Conservation (phyloP, 345 rosid genomes). For the Populus alba region DNA sequence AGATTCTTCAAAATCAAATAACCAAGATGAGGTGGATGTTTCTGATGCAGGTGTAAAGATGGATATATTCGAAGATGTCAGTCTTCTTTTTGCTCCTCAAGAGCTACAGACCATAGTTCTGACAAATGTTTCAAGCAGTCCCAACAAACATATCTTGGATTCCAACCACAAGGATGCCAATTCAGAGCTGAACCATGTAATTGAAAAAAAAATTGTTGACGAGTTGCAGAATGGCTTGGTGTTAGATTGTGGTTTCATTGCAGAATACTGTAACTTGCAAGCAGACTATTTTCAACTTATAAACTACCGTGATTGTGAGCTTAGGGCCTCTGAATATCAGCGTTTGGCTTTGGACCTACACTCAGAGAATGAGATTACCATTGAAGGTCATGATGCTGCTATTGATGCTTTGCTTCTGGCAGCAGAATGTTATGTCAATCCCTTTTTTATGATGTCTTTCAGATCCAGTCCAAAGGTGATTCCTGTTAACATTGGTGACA, state of each 20-base stretch:
- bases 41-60: conserved; percentile 44
- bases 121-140: conserved; percentile 33
- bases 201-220: conserved; percentile 28
- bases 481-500: conserved; percentile 17
- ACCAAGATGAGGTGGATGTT: conserved; percentile 45
- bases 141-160: conserved; percentile 27
- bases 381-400: conserved; percentile 77
- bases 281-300: conserved; percentile 60
- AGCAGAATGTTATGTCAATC: conserved; percentile 85
- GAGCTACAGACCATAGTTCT: conserved; percentile 51
- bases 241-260: conserved; percentile 50
- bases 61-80: conserved; percentile 54
- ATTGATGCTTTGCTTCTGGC: conserved; percentile 82
- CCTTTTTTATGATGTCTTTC: conserved; percentile 60
- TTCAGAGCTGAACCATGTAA: conserved; percentile 33
- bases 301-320: conserved; percentile 63
- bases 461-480: conserved; percentile 30
- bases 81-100: conserved; percentile 57
- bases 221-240: conserved; percentile 40
- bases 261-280: conserved; percentile 64
- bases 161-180: conserved; percentile 31
- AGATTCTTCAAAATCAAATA: conserved; percentile 35
- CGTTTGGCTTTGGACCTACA: conserved; percentile 70
- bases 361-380: conserved; percentile 45
- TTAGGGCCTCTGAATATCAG: conserved; percentile 73